phyloP scores from a whole-genome alignment of 2,329 filamentous ascomycete species.

The Zymoseptoria ardabiliae region DNA sequence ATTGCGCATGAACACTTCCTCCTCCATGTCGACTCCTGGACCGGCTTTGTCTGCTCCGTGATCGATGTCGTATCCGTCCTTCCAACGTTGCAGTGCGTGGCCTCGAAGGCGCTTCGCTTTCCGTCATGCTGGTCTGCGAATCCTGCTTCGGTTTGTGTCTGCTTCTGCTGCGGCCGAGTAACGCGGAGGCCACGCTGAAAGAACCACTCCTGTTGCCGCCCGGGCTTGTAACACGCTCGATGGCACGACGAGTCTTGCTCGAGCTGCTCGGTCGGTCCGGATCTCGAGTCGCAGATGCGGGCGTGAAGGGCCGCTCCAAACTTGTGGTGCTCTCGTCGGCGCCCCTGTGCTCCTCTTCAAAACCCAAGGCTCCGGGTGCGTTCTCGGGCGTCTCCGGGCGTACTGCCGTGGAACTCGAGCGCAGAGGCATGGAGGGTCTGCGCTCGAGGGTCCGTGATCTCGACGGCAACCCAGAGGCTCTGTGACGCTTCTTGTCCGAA shows the following conservation, averaged over 20 bases:
- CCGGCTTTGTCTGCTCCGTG: background rate
- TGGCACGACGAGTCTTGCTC: slow-evolving; percentile 13
- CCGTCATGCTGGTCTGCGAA: slow-evolving; percentile 13
- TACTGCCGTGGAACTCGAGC: slow-evolving; percentile 28
- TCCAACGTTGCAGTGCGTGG: slow-evolving; percentile 47
- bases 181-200: slow-evolving; percentile 14
- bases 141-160: slow-evolving; percentile 23
- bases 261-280: slow-evolving; percentile 9
- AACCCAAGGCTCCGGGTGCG: slow-evolving; percentile 6
- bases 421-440: slow-evolving; percentile 16
- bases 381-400: slow-evolving; percentile 61
- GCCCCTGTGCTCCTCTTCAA: slow-evolving; percentile 11
- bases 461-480: slow-evolving; percentile 7
- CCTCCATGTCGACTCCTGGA: slow-evolving; percentile 55
- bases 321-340: slow-evolving; percentile 21
- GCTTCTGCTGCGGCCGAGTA: slow-evolving; percentile 17
- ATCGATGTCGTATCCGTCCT: slow-evolving; percentile 22
- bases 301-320: slow-evolving; percentile 25
- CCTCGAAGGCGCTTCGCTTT: slow-evolving; percentile 21
- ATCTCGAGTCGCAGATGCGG: slow-evolving; percentile 15
- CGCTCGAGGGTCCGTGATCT: slow-evolving; percentile 10
- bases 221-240: slow-evolving; percentile 14
- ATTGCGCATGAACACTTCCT: slow-evolving; percentile 61
- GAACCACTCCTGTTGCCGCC: slow-evolving; percentile 21
- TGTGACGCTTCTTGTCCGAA: slow-evolving; percentile 11